phyloP scores from a whole-genome alignment of 169 alveolate species.

The Plasmodium vinckei region DNA sequence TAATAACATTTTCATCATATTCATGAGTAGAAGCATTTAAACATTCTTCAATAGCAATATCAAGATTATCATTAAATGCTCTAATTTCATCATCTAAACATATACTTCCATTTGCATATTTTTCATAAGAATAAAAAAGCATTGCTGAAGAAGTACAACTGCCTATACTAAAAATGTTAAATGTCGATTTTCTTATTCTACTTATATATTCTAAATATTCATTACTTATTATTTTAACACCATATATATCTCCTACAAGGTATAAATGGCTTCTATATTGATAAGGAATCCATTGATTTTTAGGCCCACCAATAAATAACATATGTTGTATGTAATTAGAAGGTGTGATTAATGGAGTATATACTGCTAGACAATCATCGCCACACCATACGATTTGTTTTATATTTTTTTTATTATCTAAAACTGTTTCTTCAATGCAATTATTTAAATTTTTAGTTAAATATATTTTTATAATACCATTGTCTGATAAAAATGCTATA shows the following conservation, averaged over 20 bases:
- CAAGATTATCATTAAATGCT: conserved; percentile 82
- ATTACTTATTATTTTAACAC: conserved; percentile 80
- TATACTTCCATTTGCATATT: conserved; percentile 83
- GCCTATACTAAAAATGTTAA: conserved; percentile 82
- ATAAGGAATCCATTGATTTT: conserved; percentile 84
- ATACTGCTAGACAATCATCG: conserved; percentile 84
- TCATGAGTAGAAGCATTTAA: conserved; percentile 84
- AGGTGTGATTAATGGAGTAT: conserved; percentile 77
- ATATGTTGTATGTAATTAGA: conserved; percentile 76
- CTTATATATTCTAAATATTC: conserved; percentile 79
- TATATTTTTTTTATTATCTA: conserved; percentile 69
- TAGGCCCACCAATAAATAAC: conserved; percentile 83
- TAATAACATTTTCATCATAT: conserved; percentile 79
- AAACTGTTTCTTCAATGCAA: conserved; percentile 66
- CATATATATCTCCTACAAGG: conserved; percentile 81
- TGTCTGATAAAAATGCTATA: conserved; percentile 53
- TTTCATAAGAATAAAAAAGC: conserved; percentile 85
- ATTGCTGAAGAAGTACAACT: conserved; percentile 87
- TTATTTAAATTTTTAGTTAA: conserved; percentile 64
- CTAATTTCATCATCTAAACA: conserved; percentile 86
- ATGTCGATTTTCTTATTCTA: conserved; percentile 78
- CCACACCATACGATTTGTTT: conserved; percentile 86
- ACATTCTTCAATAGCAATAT: conserved; percentile 84
- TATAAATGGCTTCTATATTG: conserved; percentile 77
- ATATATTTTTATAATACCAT: conserved; percentile 73